A percentile compares a stretch with the other conserved stretches of the same genome.
Conservation (phyloP, 345 rosid genomes). For the Citrus trifoliata region DNA sequence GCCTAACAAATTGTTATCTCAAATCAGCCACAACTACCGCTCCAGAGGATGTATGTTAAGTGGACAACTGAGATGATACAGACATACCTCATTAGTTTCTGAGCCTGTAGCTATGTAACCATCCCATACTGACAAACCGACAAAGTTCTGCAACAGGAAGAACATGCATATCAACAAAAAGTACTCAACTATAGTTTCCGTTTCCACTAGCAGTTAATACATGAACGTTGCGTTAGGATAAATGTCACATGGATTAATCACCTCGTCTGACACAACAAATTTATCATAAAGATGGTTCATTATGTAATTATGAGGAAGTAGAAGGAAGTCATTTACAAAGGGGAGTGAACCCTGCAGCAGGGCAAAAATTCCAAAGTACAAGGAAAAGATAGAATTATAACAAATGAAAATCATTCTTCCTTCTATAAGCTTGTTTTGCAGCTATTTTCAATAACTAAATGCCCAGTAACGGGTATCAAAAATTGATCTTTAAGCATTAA, state of each 20-base stretch:
- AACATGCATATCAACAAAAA: slow-evolving; percentile 9
- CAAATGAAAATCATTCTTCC: not conserved
- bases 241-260: not conserved
- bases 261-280: not conserved
- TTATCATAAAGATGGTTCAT: not conserved
- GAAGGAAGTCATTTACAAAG: not conserved
- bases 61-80: not conserved
- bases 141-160: slow-evolving; percentile 70
- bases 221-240: not conserved
- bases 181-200: not conserved
- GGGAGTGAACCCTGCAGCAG: not conserved
- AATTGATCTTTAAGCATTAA: not conserved
- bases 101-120: slow-evolving; percentile 99
- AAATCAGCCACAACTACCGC: not conserved
- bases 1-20: not conserved
- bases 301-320: not conserved
- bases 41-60: not conserved
- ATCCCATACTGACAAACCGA: slow-evolving; percentile 88
- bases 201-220: not conserved
- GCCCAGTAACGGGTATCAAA: not conserved
- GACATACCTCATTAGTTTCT: slow-evolving; percentile 93
- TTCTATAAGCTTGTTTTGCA: not conserved
- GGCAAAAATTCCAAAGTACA: not conserved
- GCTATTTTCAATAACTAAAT: not conserved
- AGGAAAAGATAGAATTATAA: not conserved